Percentiles rank a stretch among this genome's conserved stretches.
These are phyloP conservation scores for Trametes cingulata DNA, from an alignment of 768 basidiomycete genomes.

Conservation along the genomic window DNA sequence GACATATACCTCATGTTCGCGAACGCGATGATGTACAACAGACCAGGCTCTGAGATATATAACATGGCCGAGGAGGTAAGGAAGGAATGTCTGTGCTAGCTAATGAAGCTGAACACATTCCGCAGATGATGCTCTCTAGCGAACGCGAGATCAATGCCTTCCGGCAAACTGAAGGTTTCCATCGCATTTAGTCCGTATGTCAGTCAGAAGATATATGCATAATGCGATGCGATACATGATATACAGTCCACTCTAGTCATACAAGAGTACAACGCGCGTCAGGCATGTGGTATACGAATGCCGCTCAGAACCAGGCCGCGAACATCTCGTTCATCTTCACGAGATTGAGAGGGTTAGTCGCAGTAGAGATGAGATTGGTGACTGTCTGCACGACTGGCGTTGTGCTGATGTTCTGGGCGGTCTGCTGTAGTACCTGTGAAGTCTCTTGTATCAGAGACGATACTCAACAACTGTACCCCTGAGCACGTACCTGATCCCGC, in stretches of 20 bases:
- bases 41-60: constrained; percentile 82
- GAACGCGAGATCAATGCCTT: constrained; percentile 67
- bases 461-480: neutral
- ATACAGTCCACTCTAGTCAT: constrained; percentile 5
- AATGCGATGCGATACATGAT: constrained; percentile 8
- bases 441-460: neutral
- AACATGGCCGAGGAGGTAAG: constrained; percentile 86
- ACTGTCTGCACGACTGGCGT: constrained; percentile 79
- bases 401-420: constrained; percentile 37
- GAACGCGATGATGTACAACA: constrained; percentile 97
- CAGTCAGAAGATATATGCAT: constrained; percentile 10
- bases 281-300: neutral
- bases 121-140: constrained; percentile 76
- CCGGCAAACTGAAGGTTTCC: constrained; percentile 73
- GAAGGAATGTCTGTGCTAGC: constrained; percentile 31
- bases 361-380: constrained; percentile 77
- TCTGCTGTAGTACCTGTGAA: constrained; percentile 31
- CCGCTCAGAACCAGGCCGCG: constrained; percentile 77
- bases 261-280: constrained; percentile 13
- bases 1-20: constrained; percentile 94
- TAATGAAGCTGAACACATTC: neutral
- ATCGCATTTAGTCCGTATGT: constrained; percentile 22
- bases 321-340: constrained; percentile 85
- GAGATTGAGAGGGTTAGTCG: constrained; percentile 84
- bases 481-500: constrained; percentile 65